Percentiles rank a stretch among this genome's conserved stretches.
phyloP scores from a whole-genome alignment of 2,329 filamentous ascomycete species.

The Stagonosporopsis rhizophila region DNA sequence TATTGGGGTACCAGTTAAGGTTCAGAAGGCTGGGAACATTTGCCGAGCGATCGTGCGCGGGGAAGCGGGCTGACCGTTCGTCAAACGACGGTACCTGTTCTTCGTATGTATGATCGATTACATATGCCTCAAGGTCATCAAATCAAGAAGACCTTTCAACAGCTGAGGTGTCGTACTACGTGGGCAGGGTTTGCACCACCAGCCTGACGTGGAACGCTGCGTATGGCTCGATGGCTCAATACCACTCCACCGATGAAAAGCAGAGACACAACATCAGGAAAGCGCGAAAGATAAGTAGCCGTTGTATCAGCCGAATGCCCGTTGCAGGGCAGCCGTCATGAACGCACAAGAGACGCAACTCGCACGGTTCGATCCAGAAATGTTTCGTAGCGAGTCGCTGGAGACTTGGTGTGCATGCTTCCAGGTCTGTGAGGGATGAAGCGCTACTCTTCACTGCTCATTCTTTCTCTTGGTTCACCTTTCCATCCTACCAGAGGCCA shows the following conservation, averaged over 20 bases:
- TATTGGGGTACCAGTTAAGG: too few species aligned
- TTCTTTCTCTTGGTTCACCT: constrained; percentile 19
- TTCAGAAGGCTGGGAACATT: not conserved
- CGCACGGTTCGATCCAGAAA: not conserved
- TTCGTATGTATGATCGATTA: not conserved
- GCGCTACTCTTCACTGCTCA: constrained; percentile 11
- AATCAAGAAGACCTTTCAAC: not conserved
- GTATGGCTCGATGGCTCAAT: not conserved
- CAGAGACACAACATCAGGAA: not conserved
- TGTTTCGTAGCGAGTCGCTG: not conserved
- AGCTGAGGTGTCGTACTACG: not conserved
- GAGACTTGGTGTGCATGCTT: not conserved
- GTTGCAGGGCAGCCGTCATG: not conserved
- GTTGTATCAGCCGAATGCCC: not conserved
- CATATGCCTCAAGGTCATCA: not conserved
- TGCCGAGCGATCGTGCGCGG: not conserved
- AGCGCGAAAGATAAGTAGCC: not conserved
- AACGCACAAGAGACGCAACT: not conserved
- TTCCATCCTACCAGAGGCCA: constrained; percentile 68
- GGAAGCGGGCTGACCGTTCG: not conserved
- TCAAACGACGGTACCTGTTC: not conserved
- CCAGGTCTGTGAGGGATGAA: not conserved
- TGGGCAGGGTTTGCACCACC: not conserved
- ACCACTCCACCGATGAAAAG: too few species aligned
- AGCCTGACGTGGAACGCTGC: not conserved